Evolutionary conservation across 2,329 filamentous ascomycete species (phyloP), one percentile per base, ranked within the genome.

Genomic region (Verticillium isaacii): DNA sequence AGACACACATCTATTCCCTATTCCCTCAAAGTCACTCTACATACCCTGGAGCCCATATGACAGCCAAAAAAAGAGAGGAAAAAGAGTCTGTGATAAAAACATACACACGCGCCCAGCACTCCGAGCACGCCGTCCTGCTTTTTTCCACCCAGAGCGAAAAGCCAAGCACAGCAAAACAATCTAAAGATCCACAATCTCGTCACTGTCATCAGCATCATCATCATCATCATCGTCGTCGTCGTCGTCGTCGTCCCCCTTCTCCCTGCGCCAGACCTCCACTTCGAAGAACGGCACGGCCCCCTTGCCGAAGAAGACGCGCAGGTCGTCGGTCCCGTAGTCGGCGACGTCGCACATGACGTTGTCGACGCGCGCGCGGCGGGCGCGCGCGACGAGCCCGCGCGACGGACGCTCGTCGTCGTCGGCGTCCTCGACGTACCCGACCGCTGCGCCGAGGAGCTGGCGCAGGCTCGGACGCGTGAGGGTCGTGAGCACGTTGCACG

Each of bases 281-380:
- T 72, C 72, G 57, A 73, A 70, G 45, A 64, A 57, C 3, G 71
- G 72, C 8, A 72, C 68, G 14, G 61, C 60, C 5, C 25, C 41
- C 60, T 65, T 63, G 2, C 57, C 62, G 45, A 75, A 69, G 55
- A 74, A 59, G 57, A 64, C 60, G 1, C 66, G 63, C 32, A 75
- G 54, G 63, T 74, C 71, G 45, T 73, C 73, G 12, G 69, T 67
- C 7, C 57, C 59, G 59, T 70, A 75, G 52, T 61, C 60, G 12
- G 63, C 67, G 66, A 75, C 62, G 41, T 74, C 70, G 61, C 71
- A 75, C 32, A 64, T 63, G 60, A 68, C 68, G 58, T 61, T 62
- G 23, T 66, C 71, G 14, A 74, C 66, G 25, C 57, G 54, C 12
- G 69, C 69, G 17, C 67, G 61, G 45, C 73, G 63, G 6, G 39